Evolutionary conservation across 169 alveolate species (phyloP), one percentile per base, ranked within the genome.

Genomic region (Plasmodium chabaudi): DNA sequence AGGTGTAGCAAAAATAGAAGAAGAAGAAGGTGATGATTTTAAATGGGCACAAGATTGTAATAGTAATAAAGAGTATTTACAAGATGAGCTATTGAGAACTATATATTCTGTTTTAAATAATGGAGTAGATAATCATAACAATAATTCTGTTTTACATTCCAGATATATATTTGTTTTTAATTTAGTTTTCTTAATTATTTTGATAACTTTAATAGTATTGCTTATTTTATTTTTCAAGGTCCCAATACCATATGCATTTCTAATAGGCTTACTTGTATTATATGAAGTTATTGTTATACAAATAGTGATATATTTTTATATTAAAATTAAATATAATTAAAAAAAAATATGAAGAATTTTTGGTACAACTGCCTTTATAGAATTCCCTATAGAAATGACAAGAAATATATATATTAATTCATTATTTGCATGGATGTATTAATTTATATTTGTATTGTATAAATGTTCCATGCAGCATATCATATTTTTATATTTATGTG

Each of bases 1-100:
- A 15, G 91, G 91, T n/a, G 59, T 21, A 5, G 91, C 91, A 19
- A 67, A 69, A 57, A 84, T 84, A 68, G 65, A 84, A 69, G 87
- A 84, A 68, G 64, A 84, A 69, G 87, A 84, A 27, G 91, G 70
- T 34, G 70, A 69, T 19, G 91, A 84, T 69, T 42, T 84, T 21
- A 67, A 84, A 2, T 69, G 91, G 91, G 6, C 70, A 9, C 34
- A 10, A 39, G 70, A 59, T 55, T 44, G 53, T 57, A 84, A 69
- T 46, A 23, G 61, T 4, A 70, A 84, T 69, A 84, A 84, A 27
- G 91, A 84, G 39, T 56, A 69, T 56, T 68, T 84, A 63, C 91
- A 84, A 69, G 91, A 84, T 56, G 87, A 84, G 39, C 70, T 84
- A 69, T 69, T 84, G 46, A 53, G 87, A 15, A 84, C 73, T 9